Evolutionary conservation across 2,329 filamentous ascomycete genomes (phyloP).

Genomic region (Fusarium floridanum): DNA sequence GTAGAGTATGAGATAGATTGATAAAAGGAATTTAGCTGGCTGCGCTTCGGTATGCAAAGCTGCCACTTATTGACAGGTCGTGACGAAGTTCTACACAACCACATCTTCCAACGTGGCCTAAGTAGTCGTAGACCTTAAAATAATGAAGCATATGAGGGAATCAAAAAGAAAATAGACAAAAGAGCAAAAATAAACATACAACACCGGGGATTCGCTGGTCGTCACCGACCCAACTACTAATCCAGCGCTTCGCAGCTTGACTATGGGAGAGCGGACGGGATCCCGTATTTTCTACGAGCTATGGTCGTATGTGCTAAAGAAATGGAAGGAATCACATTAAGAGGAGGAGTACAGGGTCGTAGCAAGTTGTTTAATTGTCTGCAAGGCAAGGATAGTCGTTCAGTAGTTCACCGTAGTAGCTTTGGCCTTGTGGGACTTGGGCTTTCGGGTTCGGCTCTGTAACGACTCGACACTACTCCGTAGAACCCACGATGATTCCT

Average conservation of each 20-base stretch:
- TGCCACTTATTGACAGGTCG: not conserved
- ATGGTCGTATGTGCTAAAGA: slow-evolving; percentile 1
- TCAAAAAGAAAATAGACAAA: not conserved
- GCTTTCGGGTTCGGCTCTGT: not conserved
- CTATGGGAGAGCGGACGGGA: slow-evolving; percentile 10
- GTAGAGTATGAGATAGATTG: not conserved
- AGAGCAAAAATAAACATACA: slow-evolving; percentile 8
- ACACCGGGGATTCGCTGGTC: slow-evolving; percentile 16
- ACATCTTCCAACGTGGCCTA: not conserved
- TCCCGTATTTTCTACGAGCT: slow-evolving; percentile 12
- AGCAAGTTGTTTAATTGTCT: not conserved
- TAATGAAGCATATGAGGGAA: rapidly evolving
- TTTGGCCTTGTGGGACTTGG: not conserved
- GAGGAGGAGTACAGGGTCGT: not conserved
- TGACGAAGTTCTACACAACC: not conserved
- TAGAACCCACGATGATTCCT: not conserved
- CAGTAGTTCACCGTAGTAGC: not conserved
- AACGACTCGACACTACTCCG: not conserved
- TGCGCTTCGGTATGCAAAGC: not conserved
- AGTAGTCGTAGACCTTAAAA: not conserved
- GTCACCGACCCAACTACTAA: slow-evolving; percentile 11
- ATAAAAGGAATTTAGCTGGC: not conserved
- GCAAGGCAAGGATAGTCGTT: not conserved
- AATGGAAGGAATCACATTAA: not conserved
- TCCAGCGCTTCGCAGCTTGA: slow-evolving; percentile 8